Evolutionary conservation across 495 filamentous ascomycete species (phyloP).

Genomic region (Neurospora tetraspora): DNA sequence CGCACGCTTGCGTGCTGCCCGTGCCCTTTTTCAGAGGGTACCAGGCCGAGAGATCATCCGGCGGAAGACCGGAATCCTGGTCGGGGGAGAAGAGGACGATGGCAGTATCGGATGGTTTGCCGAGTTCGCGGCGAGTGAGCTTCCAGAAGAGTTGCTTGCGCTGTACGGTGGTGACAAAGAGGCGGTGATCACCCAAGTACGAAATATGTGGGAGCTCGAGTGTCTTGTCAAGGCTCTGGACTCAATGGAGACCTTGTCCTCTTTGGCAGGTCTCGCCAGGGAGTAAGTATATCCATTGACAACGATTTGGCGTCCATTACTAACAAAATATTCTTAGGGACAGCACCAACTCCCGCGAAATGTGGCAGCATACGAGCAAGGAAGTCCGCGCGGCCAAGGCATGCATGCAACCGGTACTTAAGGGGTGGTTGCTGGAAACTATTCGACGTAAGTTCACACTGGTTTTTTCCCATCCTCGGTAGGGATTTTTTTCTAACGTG

Average conservation of each 20-base stretch:
- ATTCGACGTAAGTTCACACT: slow-evolving; percentile 21
- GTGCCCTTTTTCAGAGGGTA: slow-evolving; percentile 45
- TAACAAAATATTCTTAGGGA: slow-evolving; percentile 13
- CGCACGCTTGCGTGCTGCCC: slow-evolving; percentile 54
- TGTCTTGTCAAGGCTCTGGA: slow-evolving; percentile 56
- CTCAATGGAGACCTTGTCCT: slow-evolving; percentile 47
- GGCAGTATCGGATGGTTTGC: slow-evolving; percentile 32
- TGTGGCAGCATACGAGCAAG: slow-evolving; percentile 30
- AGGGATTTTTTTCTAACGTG: background rate
- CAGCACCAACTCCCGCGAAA: slow-evolving; percentile 26
- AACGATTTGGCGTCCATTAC: background rate
- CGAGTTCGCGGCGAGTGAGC: slow-evolving; percentile 22
- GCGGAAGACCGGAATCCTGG: slow-evolving; percentile 23
- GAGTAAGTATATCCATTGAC: slow-evolving; percentile 23
- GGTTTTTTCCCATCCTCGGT: background rate
- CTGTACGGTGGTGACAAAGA: slow-evolving; percentile 23
- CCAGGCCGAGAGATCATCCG: slow-evolving; percentile 31
- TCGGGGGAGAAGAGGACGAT: slow-evolving; percentile 12
- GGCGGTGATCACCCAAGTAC: slow-evolving; percentile 42
- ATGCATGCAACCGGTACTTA: slow-evolving; percentile 35
- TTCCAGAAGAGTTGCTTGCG: slow-evolving; percentile 26
- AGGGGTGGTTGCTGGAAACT: slow-evolving; percentile 31
- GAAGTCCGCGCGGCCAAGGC: slow-evolving; percentile 31
- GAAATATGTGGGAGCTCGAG: slow-evolving; percentile 65
- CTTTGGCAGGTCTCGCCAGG: slow-evolving; percentile 31